phyloP scores from a whole-genome alignment of 1,284 basidiomycete genomes.

The Fomitopsis betulina region DNA sequence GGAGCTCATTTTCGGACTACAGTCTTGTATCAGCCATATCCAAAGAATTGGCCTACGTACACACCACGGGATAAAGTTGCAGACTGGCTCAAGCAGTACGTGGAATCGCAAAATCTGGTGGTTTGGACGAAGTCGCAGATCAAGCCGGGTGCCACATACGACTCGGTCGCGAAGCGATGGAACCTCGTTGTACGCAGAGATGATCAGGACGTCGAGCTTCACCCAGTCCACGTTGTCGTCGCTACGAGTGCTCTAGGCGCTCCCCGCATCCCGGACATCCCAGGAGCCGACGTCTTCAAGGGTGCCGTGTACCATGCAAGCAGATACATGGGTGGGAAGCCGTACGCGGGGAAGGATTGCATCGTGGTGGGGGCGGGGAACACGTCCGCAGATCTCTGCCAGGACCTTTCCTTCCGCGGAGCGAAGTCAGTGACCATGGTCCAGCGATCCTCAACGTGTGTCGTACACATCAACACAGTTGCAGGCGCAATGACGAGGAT shows the following conservation, averaged over 20 bases:
- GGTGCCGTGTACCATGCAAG: slow-evolving; percentile 41
- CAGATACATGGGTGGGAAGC: slow-evolving; percentile 32
- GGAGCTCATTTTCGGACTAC: neutral
- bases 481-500: slow-evolving; percentile 17
- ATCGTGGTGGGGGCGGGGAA: slow-evolving; percentile 50
- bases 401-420: slow-evolving; percentile 38
- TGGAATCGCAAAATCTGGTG: slow-evolving; percentile 53
- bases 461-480: slow-evolving; percentile 23
- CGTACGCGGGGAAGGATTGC: slow-evolving; percentile 41
- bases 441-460: slow-evolving; percentile 27
- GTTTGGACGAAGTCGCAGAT: slow-evolving; percentile 56
- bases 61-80: slow-evolving; percentile 39
- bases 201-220: slow-evolving; percentile 37
- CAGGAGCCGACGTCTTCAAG: slow-evolving; percentile 33
- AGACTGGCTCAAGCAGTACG: slow-evolving; percentile 64
- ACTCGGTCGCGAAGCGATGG: slow-evolving; percentile 42
- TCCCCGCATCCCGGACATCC: slow-evolving; percentile 40
- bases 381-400: slow-evolving; percentile 40
- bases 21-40: slow-evolving; percentile 35
- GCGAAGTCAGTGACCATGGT: slow-evolving; percentile 28
- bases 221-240: slow-evolving; percentile 53
- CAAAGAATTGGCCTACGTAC: slow-evolving; percentile 24
- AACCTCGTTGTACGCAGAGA: slow-evolving; percentile 39
- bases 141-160: slow-evolving; percentile 30
- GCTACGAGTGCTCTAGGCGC: slow-evolving; percentile 51